phyloP scores from a whole-genome alignment of 306 rosid species.

The Rosa lucieae region DNA sequence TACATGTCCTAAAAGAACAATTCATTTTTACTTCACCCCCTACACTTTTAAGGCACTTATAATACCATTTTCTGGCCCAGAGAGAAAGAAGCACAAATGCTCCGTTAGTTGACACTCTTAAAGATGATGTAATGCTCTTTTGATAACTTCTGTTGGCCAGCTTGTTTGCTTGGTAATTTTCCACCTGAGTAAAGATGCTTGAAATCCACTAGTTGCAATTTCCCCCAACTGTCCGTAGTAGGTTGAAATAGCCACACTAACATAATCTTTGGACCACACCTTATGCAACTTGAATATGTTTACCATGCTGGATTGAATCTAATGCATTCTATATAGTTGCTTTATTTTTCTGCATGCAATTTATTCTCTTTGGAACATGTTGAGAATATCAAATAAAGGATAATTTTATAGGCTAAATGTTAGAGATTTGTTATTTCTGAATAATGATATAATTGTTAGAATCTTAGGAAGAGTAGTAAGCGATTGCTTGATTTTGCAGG shows the following conservation, averaged over 20 bases:
- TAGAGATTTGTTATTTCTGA: background rate
- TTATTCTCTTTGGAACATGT: background rate
- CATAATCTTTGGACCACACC: background rate
- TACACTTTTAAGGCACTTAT: background rate
- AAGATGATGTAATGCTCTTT: background rate
- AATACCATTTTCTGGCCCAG: background rate
- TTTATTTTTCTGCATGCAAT: background rate
- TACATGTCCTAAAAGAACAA: background rate
- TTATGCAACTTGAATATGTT: background rate
- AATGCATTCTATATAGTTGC: background rate
- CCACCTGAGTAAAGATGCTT: background rate
- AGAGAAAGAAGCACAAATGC: background rate
- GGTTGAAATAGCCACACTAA: background rate
- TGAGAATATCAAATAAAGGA: background rate
- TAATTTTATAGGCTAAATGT: background rate
- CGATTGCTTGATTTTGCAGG: constrained; percentile 43
- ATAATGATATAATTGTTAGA: background rate
- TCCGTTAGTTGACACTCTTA: background rate
- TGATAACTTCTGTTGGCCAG: background rate
- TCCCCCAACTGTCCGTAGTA: background rate
- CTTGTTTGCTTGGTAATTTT: background rate
- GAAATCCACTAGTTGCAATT: background rate
- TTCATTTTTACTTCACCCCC: background rate
- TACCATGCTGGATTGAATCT: background rate
- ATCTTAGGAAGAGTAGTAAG: too few species aligned